Evolutionary conservation across 2,329 filamentous ascomycete genomes (phyloP).

Genomic region (Penicillium sp.): DNA sequence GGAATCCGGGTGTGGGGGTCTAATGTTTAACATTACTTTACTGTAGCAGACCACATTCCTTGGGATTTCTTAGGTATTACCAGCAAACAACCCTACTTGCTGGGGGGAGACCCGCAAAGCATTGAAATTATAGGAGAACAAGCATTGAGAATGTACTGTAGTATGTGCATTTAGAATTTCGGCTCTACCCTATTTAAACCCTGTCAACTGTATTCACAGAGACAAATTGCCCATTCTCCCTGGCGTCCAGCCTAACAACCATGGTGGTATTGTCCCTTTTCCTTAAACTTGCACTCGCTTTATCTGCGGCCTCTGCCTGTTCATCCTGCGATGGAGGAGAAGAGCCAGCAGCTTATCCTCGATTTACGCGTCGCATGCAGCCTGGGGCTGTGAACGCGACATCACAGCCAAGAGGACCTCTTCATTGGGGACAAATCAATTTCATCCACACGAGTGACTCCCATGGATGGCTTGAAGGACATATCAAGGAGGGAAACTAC

Average conservation of each 20-base stretch:
- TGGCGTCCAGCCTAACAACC: not conserved
- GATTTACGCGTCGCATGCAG: constrained; percentile 10
- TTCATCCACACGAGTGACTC: constrained; percentile 64
- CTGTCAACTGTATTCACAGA: too few species aligned
- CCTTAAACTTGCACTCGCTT: not conserved
- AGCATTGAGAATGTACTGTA: not conserved
- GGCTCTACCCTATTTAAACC: too few species aligned
- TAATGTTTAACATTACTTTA: too few species aligned
- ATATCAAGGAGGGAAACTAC: constrained; percentile 63
- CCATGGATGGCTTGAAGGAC: constrained; percentile 62
- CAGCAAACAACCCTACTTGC: too few species aligned
- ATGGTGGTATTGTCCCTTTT: constrained; percentile 5
- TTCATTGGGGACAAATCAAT: constrained; percentile 61
- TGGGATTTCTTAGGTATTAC: too few species aligned
- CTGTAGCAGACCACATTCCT: too few species aligned
- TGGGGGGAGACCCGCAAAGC: too few species aligned
- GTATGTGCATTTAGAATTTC: not conserved
- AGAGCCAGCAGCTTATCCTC: constrained; percentile 1
- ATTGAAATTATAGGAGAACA: not conserved
- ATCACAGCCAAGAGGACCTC: constrained; percentile 1
- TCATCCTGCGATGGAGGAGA: constrained; percentile 2
- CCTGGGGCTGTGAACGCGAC: constrained; percentile 3
- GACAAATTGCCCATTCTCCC: too few species aligned
- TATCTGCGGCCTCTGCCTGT: constrained; percentile 4
- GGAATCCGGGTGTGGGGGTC: too few species aligned